Evolutionary conservation across 495 filamentous ascomycete species (phyloP).

Genomic region (Cercophora samala): DNA sequence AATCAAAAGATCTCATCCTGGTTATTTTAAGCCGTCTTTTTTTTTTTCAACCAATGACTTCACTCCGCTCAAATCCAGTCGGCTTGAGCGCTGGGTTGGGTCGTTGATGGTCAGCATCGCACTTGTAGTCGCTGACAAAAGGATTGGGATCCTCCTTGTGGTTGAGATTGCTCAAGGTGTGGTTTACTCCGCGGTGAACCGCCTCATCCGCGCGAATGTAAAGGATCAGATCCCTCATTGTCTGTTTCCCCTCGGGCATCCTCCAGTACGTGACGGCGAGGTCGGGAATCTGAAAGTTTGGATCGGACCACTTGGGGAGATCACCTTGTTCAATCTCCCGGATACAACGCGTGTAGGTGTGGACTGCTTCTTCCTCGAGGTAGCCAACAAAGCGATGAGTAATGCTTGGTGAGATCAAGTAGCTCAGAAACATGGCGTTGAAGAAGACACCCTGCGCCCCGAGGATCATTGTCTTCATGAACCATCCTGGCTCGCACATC

Average conservation of each 20-base stretch:
- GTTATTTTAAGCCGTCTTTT: background rate
- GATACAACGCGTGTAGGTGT: conserved; percentile 89
- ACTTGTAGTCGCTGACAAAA: conserved; percentile 72
- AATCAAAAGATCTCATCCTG: background rate
- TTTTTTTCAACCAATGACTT: conserved; percentile 58
- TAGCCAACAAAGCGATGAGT: conserved; percentile 97
- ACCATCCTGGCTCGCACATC: conserved; percentile 82
- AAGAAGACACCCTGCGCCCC: conserved; percentile 85
- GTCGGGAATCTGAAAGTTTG: conserved; percentile 72
- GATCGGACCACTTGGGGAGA: conserved; percentile 70
- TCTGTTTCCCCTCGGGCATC: conserved; percentile 79
- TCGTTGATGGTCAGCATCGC: conserved; percentile 42
- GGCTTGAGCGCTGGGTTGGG: conserved; percentile 64
- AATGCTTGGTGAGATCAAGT: conserved; percentile 83
- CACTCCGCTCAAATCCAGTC: conserved; percentile 77
- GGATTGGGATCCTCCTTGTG: conserved; percentile 87
- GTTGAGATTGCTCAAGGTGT: conserved; percentile 82
- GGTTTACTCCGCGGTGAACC: conserved; percentile 97
- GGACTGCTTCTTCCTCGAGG: conserved; percentile 92
- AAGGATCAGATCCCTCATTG: conserved; percentile 79
- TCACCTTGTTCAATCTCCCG: conserved; percentile 78
- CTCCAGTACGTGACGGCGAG: conserved; percentile 89
- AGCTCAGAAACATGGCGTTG: conserved; percentile 87
- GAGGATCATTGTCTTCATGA: conserved; percentile 85
- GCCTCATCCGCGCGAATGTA: conserved; percentile 88